Conservation (phyloP, 176 grass and related monocot species). For the Hordeum marinum region DNA sequence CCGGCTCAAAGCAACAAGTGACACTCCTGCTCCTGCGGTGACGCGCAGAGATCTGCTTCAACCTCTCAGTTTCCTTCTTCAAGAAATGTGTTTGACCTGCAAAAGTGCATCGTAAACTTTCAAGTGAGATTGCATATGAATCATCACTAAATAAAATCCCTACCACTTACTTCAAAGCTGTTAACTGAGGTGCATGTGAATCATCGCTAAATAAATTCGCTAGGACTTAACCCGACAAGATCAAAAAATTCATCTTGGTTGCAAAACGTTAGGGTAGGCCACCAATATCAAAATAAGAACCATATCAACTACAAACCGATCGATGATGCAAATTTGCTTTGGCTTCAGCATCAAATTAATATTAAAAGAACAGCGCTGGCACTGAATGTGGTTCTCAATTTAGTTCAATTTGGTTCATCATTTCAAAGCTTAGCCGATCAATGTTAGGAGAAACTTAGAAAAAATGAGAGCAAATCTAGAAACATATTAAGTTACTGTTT, state of each 20-base stretch:
- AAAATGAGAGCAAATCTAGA: not conserved
- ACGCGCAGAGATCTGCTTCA: constrained; percentile 55
- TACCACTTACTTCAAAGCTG: not conserved
- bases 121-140: not conserved
- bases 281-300: not conserved
- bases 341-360: not conserved
- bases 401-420: not conserved
- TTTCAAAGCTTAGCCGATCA: not conserved
- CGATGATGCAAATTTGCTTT: not conserved
- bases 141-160: not conserved
- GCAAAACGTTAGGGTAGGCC: not conserved
- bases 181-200: not conserved
- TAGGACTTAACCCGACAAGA: not conserved
- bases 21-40: constrained; percentile 82
- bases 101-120: constrained; percentile 8
- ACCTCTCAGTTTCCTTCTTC: constrained; percentile 79
- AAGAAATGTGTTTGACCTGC: constrained; percentile 72
- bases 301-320: constrained; percentile 1
- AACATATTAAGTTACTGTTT: not conserved
- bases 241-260: not conserved
- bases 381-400: not conserved
- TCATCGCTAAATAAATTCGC: too few relatives aligned
- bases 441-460: not conserved
- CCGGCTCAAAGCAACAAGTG: constrained; percentile 44
- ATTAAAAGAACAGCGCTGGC: not conserved